phyloP scores from a whole-genome alignment of 2,329 filamentous ascomycete species.

The Rutstroemia sydowiana region DNA sequence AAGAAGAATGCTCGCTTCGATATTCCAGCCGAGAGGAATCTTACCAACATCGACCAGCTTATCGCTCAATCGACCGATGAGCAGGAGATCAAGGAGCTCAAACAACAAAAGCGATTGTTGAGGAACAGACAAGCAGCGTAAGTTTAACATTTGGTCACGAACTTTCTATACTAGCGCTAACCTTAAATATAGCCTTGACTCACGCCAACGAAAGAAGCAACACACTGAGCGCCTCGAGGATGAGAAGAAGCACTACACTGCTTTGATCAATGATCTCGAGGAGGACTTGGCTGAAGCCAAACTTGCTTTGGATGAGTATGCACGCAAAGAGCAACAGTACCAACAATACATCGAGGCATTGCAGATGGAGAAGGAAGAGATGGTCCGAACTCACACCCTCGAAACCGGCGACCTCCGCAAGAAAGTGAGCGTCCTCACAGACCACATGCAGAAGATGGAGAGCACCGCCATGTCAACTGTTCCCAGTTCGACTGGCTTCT shows the following conservation, averaged over 20 bases:
- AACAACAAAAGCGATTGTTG: slow-evolving; percentile 92
- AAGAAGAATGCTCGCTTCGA: slow-evolving; percentile 99
- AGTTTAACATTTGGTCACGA: slow-evolving; percentile 34
- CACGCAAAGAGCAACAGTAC: slow-evolving; percentile 66
- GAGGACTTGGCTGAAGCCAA: slow-evolving; percentile 66
- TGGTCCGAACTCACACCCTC: slow-evolving; percentile 80
- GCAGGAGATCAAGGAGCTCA: slow-evolving; percentile 92
- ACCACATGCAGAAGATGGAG: slow-evolving; percentile 65
- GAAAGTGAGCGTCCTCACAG: slow-evolving; percentile 77
- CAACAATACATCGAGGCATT: slow-evolving; percentile 69
- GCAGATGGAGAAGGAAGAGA: slow-evolving; percentile 82
- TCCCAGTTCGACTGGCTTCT: slow-evolving; percentile 55
- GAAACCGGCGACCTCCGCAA: slow-evolving; percentile 89
- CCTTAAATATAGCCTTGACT: slow-evolving; percentile 64
- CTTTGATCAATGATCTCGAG: slow-evolving; percentile 69
- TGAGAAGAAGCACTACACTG: slow-evolving; percentile 88
- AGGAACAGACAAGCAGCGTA: slow-evolving; percentile 96
- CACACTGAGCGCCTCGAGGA: slow-evolving; percentile 95
- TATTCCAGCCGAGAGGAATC: slow-evolving; percentile 86
- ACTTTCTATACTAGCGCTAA: slow-evolving; percentile 17
- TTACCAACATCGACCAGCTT: slow-evolving; percentile 89
- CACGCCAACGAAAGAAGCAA: slow-evolving; percentile 94
- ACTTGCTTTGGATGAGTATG: slow-evolving; percentile 61
- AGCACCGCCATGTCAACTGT: slow-evolving; percentile 44
- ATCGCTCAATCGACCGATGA: slow-evolving; percentile 85